phyloP scores from a whole-genome alignment of 192 early-diverging fungal species.

The Backusella mclennaniae region DNA sequence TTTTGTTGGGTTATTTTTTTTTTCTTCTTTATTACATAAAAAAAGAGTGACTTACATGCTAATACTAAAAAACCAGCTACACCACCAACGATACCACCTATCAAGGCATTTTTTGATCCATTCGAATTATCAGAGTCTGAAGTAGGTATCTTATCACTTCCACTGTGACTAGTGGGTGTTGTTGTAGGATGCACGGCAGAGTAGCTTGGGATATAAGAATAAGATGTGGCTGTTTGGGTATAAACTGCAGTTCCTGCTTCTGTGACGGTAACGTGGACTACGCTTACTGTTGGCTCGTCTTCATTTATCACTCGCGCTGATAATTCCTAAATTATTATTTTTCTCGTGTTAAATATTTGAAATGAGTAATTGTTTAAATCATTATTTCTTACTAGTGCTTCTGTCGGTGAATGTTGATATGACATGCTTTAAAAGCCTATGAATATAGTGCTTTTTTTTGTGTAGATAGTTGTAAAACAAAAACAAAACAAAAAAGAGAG shows the following conservation, averaged over 20 bases:
- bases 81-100: not conserved
- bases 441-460: not conserved
- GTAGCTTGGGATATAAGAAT: not conserved
- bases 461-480: not conserved
- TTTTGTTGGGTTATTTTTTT: not conserved
- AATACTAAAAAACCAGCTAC: not conserved
- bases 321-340: not conserved
- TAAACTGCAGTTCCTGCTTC: not conserved
- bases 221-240: conserved; percentile 3
- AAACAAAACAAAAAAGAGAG: not conserved
- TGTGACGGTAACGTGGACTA: not conserved
- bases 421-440: not conserved
- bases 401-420: not conserved
- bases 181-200: not conserved
- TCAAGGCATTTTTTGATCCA: not conserved
- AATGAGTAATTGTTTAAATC: not conserved
- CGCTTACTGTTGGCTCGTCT: not conserved
- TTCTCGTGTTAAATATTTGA: not conserved
- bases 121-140: not conserved
- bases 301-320: not conserved
- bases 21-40: not conserved
- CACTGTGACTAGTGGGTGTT: not conserved
- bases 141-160: not conserved
- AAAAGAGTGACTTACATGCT: not conserved
- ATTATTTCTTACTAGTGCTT: not conserved